Base-by-base conservation (phyloP, 2,329 filamentous ascomycete genomes). In the Claviceps africana region DNA sequence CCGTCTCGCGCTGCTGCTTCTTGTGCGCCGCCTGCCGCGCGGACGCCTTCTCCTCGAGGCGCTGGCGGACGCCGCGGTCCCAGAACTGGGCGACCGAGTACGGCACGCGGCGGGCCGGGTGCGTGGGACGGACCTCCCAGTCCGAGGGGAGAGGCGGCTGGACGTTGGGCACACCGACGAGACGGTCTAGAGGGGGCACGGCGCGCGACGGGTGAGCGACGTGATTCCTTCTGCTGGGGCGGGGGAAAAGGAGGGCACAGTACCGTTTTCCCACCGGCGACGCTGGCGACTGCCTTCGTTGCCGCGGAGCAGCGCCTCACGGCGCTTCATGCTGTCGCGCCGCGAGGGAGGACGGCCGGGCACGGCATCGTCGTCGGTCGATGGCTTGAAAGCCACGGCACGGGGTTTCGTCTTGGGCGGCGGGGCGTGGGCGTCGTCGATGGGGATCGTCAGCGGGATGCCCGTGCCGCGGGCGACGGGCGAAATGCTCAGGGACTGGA, bases 181-280 rank as follows among this genome's bases (percentile, higher is more conserved):
- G 81, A 58, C 81, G 88, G 69, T 95, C 91, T 94, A 64, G 51
- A 21, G 17, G 48, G n/a, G 15, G 17, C 8, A 2, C 21, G 19
- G 19, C 5, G 31, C 17, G 5, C 2, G 28, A 25, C 11, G 22
- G 15, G 33, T 48, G 13, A 48, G 46, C n/a, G 50, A 54, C 21
- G 42, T 25, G 25, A 25, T 25, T 25, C 25, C 25, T 25, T 25
- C 25, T 25, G 25, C 25, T 5, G 25, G 25, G 25, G 25, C 25
- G 5, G 25, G 25, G 25, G 25, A 3, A 3, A 25, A 25, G 8
- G 8, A 4, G 4, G 22, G 30, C 39, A 28, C 37, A 21, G 37
- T 51, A 94, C 88, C 87, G 67, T 97, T 98, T 73, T 98, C 93
- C 89, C 90, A 97, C 52, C 91, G 78, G 60, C 91, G 83, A 48